Percentiles rank a stretch among this genome's conserved stretches.
Evolutionary conservation across 1,284 basidiomycete genomes (phyloP).

Genomic region (Microbotryum violaceum): DNA sequence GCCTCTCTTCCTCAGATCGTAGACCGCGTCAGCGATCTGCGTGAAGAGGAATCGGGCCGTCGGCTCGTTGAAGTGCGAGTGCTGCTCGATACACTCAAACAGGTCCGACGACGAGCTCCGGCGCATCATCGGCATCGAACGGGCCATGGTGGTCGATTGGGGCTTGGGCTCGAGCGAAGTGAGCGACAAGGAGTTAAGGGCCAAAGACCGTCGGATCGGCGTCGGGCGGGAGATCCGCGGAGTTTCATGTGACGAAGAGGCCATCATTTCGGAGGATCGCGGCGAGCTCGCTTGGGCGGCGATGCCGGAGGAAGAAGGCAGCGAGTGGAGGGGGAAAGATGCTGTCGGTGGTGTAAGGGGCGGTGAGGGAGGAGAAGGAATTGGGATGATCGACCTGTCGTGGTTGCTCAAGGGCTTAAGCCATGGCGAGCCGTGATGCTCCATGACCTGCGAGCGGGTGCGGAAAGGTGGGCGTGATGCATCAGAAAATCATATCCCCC

Average conservation of each 20-base stretch:
- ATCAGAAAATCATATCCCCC: too few relatives aligned
- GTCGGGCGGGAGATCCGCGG: neutral
- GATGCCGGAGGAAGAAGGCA: neutral
- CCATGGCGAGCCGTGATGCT: slow-evolving; percentile 84
- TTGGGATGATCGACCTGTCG: neutral
- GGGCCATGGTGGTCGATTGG: neutral
- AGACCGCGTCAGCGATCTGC: slow-evolving; percentile 39
- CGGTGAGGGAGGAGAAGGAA: slow-evolving; percentile 11
- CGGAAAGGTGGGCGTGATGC: neutral
- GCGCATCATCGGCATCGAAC: slow-evolving; percentile 45
- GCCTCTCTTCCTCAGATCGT: slow-evolving; percentile 37
- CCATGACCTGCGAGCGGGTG: slow-evolving; percentile 54
- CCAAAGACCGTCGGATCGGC: neutral
- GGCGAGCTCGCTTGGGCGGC: too few relatives aligned
- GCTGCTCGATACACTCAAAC: slow-evolving; percentile 85
- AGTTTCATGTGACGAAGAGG: neutral
- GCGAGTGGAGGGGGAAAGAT: neutral
- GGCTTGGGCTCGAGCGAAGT: too few relatives aligned
- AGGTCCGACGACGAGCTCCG: slow-evolving; percentile 76
- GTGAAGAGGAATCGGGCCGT: slow-evolving; percentile 50
- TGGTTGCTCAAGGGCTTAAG: slow-evolving; percentile 5
- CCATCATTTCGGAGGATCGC: too few relatives aligned
- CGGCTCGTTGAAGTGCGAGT: slow-evolving; percentile 66
- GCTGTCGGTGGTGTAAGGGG: slow-evolving; percentile 1
- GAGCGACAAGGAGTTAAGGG: too few relatives aligned